Conservation (phyloP, 2,329 filamentous ascomycete species). For the Trichoderma koningii region DNA sequence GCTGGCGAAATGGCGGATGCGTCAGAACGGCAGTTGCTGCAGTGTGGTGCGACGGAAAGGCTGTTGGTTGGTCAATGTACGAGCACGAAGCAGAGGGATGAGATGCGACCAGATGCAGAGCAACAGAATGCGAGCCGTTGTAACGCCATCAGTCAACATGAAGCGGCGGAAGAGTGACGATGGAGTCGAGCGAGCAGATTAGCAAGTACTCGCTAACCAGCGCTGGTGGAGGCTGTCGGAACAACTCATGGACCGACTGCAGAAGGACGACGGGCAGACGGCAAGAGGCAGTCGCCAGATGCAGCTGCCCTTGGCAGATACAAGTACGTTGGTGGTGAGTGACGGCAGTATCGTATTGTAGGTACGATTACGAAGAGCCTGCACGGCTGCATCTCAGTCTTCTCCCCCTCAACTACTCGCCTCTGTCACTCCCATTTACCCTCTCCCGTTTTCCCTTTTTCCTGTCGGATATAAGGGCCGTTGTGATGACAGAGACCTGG, state of each 20-base stretch:
- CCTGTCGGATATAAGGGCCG: neutral
- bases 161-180: neutral
- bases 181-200: neutral
- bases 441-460: neutral
- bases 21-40: slow-evolving; percentile 2
- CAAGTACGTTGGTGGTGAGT: too few species aligned
- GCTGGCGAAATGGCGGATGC: slow-evolving; percentile 4
- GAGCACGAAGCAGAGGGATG: neutral
- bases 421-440: neutral
- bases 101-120: slow-evolving; percentile 4
- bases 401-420: too few species aligned
- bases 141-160: slow-evolving; percentile 1
- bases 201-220: neutral
- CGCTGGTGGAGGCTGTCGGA: neutral
- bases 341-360: too few species aligned
- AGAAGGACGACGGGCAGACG: neutral
- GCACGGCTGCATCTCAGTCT: neutral
- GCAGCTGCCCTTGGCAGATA: neutral
- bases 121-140: slow-evolving; percentile 10
- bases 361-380: too few species aligned
- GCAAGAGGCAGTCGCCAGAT: neutral
- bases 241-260: slow-evolving; percentile 14
- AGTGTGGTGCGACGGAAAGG: slow-evolving; percentile 1
- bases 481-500: neutral
- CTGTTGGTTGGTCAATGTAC: neutral